These are phyloP conservation scores for Gymnopilus junonius DNA, from an alignment of 768 basidiomycete genomes.

Conservation along the genomic window DNA sequence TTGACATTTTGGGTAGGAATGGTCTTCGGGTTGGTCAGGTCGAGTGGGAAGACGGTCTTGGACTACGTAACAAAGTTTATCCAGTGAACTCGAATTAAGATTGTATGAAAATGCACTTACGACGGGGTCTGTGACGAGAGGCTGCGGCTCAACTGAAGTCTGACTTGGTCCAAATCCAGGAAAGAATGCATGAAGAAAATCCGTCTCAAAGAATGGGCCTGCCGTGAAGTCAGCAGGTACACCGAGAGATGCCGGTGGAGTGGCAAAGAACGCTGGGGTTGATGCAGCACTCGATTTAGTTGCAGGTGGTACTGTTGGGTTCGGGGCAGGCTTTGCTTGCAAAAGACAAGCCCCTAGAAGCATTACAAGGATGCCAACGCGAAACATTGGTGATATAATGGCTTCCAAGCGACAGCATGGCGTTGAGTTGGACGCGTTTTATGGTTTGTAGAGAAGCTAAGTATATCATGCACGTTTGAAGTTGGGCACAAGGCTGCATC, in stretches of 20 bases:
- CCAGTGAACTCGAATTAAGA: not conserved
- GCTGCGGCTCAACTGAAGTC: not conserved
- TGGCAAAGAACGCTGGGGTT: not conserved
- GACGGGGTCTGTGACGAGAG: not conserved
- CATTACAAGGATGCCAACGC: not conserved
- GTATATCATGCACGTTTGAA: slow-evolving; percentile 5
- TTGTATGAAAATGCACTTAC: not conserved
- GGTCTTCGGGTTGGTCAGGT: slow-evolving; percentile 1
- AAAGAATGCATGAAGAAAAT: not conserved
- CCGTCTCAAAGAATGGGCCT: not conserved
- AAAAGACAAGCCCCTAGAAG: not conserved
- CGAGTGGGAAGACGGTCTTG: not conserved
- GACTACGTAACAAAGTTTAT: not conserved
- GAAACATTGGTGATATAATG: not conserved
- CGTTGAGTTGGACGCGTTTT: not conserved
- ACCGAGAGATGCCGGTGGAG: not conserved
- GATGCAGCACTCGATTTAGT: not conserved
- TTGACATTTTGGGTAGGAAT: slow-evolving; percentile 1
- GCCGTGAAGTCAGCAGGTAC: slow-evolving; percentile 1
- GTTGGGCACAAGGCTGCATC: not conserved
- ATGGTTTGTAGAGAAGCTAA: not conserved
- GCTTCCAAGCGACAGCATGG: not conserved
- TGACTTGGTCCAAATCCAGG: not conserved
- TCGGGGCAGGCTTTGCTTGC: not conserved
- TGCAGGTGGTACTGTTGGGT: not conserved